phyloP scores from a whole-genome alignment of 1,284 basidiomycete species.

The Chalciporus sp. region DNA sequence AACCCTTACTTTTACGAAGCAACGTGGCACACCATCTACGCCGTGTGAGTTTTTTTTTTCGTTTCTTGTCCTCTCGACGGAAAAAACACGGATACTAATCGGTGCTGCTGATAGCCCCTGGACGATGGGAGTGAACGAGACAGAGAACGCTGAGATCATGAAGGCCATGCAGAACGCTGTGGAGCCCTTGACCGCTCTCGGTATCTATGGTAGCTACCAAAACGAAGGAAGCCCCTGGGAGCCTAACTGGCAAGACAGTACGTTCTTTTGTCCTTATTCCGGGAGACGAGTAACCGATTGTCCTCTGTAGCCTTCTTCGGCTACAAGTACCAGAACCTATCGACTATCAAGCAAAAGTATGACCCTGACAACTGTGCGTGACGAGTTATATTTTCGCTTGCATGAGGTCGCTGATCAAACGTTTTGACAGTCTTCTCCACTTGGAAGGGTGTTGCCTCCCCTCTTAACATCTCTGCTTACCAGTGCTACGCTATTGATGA shows the following conservation, averaged over 20 bases:
- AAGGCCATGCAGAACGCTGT: slow-evolving; percentile 6
- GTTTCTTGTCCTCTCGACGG: too few relatives aligned
- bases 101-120: slow-evolving; percentile 5
- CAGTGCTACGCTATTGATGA: background rate
- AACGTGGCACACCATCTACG: too few relatives aligned
- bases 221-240: slow-evolving; percentile 15
- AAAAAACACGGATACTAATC: too few relatives aligned
- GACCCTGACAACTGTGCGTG: slow-evolving; percentile 10
- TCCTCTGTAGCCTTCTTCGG: slow-evolving; percentile 12
- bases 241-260: slow-evolving; percentile 11
- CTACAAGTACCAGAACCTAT: slow-evolving; percentile 9
- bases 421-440: too few relatives aligned
- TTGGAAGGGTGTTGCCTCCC: background rate
- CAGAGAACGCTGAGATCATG: background rate
- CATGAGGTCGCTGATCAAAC: background rate
- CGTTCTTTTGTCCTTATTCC: background rate
- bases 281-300: too few relatives aligned
- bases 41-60: too few relatives aligned
- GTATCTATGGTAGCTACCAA: slow-evolving; percentile 12
- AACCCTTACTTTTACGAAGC: too few relatives aligned
- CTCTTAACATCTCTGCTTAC: background rate
- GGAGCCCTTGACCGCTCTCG: slow-evolving; percentile 6
- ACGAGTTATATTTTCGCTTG: background rate
- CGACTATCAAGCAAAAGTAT: slow-evolving; percentile 11
- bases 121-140: slow-evolving; percentile 5